phyloP scores from a whole-genome alignment of 495 filamentous ascomycete genomes.

The Schizothecium vesticola region DNA sequence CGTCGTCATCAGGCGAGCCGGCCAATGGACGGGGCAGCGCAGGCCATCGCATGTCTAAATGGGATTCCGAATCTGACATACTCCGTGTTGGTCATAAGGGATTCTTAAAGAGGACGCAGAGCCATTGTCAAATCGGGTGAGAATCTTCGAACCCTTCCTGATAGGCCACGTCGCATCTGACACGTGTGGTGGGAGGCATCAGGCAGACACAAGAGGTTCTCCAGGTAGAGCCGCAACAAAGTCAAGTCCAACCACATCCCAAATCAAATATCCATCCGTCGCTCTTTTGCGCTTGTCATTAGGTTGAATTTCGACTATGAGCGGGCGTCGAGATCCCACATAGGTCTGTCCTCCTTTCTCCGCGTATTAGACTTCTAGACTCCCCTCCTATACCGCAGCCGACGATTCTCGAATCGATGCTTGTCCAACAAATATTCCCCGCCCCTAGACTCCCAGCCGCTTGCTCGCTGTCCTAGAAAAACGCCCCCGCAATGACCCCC shows the following conservation, averaged over 20 bases:
- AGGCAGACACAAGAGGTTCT: too few relatives aligned
- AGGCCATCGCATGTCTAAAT: not conserved
- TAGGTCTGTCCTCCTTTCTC: not conserved
- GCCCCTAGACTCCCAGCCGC: not conserved
- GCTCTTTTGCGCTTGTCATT: not conserved
- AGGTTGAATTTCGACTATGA: not conserved
- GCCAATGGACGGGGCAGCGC: not conserved
- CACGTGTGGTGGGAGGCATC: not conserved
- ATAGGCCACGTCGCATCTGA: not conserved
- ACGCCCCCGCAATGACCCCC: not conserved
- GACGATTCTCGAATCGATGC: not conserved
- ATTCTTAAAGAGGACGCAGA: too few relatives aligned
- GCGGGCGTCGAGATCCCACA: not conserved
- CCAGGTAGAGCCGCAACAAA: not conserved
- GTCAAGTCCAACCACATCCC: not conserved
- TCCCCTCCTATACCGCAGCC: not conserved
- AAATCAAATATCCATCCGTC: not conserved
- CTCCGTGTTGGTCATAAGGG: too few relatives aligned
- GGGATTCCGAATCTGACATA: not conserved
- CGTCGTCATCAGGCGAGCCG: not conserved
- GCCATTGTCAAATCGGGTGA: too few relatives aligned
- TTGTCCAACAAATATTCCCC: not conserved
- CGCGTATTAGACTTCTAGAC: not conserved
- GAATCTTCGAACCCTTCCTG: too few relatives aligned
- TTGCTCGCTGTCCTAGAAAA: not conserved